Conservation (phyloP, 2,329 filamentous ascomycete genomes). For the Fusarium ramigenum region DNA sequence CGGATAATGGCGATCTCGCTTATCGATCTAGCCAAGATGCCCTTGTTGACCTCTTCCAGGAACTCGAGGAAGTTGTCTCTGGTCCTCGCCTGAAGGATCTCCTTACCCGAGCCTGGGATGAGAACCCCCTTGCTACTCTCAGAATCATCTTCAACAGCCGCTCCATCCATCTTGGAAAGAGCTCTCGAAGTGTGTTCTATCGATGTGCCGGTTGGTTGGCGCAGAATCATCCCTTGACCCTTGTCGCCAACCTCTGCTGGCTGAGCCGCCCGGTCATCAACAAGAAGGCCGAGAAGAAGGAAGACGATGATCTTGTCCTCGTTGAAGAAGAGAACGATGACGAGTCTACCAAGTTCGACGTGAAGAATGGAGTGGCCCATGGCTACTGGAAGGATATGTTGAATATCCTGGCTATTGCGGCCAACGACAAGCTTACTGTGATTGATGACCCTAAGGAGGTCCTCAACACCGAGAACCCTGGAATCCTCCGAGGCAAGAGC, state of each 20-base stretch:
- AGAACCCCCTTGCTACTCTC: conserved; percentile 59
- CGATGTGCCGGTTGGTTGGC: conserved; percentile 65
- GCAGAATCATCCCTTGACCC: conserved; percentile 62
- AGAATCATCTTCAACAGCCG: conserved; percentile 69
- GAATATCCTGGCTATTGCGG: conserved; percentile 64
- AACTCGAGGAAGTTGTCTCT: conserved; percentile 56
- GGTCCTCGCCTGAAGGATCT: conserved; percentile 50
- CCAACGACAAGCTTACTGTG: conserved; percentile 56
- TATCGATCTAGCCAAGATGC: conserved; percentile 55
- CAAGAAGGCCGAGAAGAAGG: conserved; percentile 58
- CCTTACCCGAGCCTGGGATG: conserved; percentile 60
- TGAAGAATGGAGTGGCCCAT: conserved; percentile 61
- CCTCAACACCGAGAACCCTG: conserved; percentile 50
- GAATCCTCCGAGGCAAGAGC: conserved; percentile 38
- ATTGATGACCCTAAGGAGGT: conserved; percentile 52
- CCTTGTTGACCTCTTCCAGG: conserved; percentile 64
- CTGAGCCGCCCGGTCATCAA: conserved; percentile 63
- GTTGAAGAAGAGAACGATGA: conserved; percentile 49
- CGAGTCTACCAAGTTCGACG: conserved; percentile 51
- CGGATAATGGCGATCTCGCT: conserved; percentile 61
- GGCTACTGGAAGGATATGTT: conserved; percentile 71
- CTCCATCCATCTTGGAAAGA: conserved; percentile 69
- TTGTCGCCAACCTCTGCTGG: conserved; percentile 64
- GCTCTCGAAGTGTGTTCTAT: conserved; percentile 59
- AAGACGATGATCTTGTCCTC: conserved; percentile 49